These are phyloP conservation scores for Blakeslea trispora DNA, from an alignment of 371 early-diverging fungal species.

Conservation along the genomic window DNA sequence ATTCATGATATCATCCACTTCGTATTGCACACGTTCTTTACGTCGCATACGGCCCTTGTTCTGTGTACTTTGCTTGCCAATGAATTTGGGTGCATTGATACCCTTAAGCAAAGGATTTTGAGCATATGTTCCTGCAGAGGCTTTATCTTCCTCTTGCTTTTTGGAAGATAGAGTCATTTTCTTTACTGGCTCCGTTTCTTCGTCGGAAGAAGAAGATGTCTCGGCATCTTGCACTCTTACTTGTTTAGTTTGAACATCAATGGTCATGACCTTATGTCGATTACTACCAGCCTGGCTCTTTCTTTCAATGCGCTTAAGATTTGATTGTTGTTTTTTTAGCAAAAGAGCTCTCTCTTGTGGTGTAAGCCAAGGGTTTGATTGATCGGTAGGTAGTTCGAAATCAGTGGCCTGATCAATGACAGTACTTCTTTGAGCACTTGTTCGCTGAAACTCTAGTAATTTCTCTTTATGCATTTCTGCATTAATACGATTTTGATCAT, in stretches of 20 bases:
- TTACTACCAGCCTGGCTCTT: constrained; percentile 36
- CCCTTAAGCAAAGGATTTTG: constrained; percentile 47
- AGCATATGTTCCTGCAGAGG: constrained; percentile 43
- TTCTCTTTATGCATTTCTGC: constrained; percentile 78
- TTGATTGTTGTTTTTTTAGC: constrained; percentile 54
- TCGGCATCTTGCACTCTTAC: constrained; percentile 50
- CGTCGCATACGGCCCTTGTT: constrained; percentile 22
- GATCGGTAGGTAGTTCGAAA: constrained; percentile 68
- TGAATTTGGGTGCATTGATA: constrained; percentile 34
- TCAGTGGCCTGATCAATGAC: constrained; percentile 83
- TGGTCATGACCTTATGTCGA: constrained; percentile 66
- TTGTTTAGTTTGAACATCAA: constrained; percentile 61
- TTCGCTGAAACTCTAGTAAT: constrained; percentile 80
- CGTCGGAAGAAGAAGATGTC: constrained; percentile 19
- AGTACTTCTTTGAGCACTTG: constrained; percentile 73
- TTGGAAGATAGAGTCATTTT: constrained; percentile 12
- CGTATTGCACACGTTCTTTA: constrained; percentile 37
- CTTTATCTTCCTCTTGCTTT: neutral
- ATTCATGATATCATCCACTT: constrained; percentile 26
- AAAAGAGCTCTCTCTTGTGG: constrained; percentile 70
- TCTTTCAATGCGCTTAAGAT: constrained; percentile 48
- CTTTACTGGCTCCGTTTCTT: constrained; percentile 21
- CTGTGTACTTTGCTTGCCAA: constrained; percentile 27
- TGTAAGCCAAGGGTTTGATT: constrained; percentile 73
- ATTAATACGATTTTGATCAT: constrained; percentile 48